Conservation (phyloP, 257 asterid species). For the Gardenia jasminoides region DNA sequence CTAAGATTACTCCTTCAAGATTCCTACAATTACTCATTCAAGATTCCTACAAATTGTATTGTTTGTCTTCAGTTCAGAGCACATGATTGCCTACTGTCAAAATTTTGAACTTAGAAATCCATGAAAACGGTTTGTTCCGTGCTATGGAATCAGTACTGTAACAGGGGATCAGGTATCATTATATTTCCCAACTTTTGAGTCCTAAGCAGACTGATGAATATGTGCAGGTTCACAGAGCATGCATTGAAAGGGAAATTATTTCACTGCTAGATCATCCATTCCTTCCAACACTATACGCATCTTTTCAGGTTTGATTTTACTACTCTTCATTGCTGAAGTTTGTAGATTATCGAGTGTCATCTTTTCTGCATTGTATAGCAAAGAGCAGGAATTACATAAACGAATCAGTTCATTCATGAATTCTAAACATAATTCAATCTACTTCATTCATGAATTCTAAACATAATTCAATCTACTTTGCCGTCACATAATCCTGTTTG, state of each 20-base stretch:
- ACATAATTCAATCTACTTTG: neutral
- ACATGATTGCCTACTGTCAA: neutral
- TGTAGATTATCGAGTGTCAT: neutral
- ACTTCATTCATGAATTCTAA: neutral
- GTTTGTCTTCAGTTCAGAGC: neutral
- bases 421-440: neutral
- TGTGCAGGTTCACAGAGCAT: constrained; percentile 95
- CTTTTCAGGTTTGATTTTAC: constrained; percentile 91
- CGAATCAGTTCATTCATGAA: neutral
- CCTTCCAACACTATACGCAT: constrained; percentile 87
- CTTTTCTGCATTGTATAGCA: neutral
- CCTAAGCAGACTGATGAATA: neutral
- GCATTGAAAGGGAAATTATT: constrained; percentile 89
- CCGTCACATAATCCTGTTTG: neutral
- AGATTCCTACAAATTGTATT: too few relatives aligned
- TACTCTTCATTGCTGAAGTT: constrained; percentile 12
- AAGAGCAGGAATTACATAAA: neutral
- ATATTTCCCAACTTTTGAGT: neutral
- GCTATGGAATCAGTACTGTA: neutral
- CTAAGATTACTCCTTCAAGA: too few relatives aligned
- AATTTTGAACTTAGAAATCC: neutral
- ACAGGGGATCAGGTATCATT: neutral
- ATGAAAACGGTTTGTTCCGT: neutral
- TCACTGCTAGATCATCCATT: constrained; percentile 94
- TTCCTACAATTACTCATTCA: too few relatives aligned